phyloP scores from a whole-genome alignment of 2,329 filamentous ascomycete genomes.

The Colletotrichum liaoningense region DNA sequence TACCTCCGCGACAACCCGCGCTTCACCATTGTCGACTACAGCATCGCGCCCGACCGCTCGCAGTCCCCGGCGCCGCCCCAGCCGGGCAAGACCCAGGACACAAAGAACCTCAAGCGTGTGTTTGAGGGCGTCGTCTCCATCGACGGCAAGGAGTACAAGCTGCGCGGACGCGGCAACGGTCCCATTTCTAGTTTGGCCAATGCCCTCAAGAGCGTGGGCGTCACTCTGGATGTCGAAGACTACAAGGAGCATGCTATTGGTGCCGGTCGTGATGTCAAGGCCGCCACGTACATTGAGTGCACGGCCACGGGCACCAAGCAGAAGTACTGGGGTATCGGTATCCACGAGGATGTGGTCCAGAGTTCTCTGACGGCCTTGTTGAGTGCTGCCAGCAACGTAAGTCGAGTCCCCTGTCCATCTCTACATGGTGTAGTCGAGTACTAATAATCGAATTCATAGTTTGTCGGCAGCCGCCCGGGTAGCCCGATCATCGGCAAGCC shows the following conservation, averaged over 20 bases:
- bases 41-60: slow-evolving; percentile 86
- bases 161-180: slow-evolving; percentile 87
- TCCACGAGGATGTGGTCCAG: slow-evolving; percentile 93
- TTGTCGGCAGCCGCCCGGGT: slow-evolving; percentile 75
- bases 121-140: slow-evolving; percentile 89
- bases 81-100: slow-evolving; percentile 79
- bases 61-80: slow-evolving; percentile 76
- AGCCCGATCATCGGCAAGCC: slow-evolving; percentile 67
- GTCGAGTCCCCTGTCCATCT: slow-evolving; percentile 46
- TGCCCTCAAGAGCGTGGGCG: slow-evolving; percentile 80
- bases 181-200: slow-evolving; percentile 90
- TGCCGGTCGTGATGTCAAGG: slow-evolving; percentile 83
- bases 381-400: slow-evolving; percentile 86
- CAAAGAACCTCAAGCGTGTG: slow-evolving; percentile 80
- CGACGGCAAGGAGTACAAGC: slow-evolving; percentile 81
- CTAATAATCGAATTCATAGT: slow-evolving; percentile 59
- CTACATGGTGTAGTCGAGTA: slow-evolving; percentile 8
- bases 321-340: slow-evolving; percentile 89
- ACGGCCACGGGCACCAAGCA: slow-evolving; percentile 74
- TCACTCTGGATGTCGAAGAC: slow-evolving; percentile 90
- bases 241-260: slow-evolving; percentile 98
- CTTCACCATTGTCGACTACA: slow-evolving; percentile 91
- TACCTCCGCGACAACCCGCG: slow-evolving; percentile 85
- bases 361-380: slow-evolving; percentile 88
- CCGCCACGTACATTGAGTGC: slow-evolving; percentile 96